A percentile compares a stretch with the other conserved stretches of the same genome.
Evolutionary conservation across 148 eudicot species (phyloP).

Genomic region (Amaranthus palmeri): DNA sequence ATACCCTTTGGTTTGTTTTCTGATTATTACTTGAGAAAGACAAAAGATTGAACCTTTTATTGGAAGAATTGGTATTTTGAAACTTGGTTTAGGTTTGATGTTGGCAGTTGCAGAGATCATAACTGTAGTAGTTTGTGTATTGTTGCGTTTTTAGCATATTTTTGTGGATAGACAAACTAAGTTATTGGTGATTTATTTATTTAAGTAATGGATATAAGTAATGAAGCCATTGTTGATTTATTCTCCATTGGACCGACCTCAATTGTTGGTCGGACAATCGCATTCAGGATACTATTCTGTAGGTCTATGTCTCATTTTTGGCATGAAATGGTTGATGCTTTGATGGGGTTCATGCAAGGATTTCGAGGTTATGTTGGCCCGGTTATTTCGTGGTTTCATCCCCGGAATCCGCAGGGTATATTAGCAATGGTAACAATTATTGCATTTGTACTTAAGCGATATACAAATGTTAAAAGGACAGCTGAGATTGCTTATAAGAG

Average conservation of each 20-base stretch:
- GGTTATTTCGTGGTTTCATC: slow-evolving; percentile 75
- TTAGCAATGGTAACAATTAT: slow-evolving; percentile 63
- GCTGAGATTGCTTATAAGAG: slow-evolving; percentile 86
- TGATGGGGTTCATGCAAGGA: slow-evolving; percentile 33
- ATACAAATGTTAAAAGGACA: slow-evolving; percentile 66
- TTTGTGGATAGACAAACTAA: neutral
- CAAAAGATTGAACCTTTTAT: too few species aligned
- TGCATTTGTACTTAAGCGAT: slow-evolving; percentile 73
- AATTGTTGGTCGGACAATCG: slow-evolving; percentile 74
- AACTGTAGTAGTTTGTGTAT: neutral
- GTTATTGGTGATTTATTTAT: slow-evolving; percentile 10
- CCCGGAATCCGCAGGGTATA: slow-evolving; percentile 85
- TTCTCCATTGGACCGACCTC: slow-evolving; percentile 80
- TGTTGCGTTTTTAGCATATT: slow-evolving; percentile 4
- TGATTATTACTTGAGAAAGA: too few species aligned
- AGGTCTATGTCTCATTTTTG: slow-evolving; percentile 69
- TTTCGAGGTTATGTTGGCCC: slow-evolving; percentile 44
- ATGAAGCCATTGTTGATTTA: slow-evolving; percentile 69
- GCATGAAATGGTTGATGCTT: slow-evolving; percentile 34
- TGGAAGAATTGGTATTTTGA: slow-evolving; percentile 1
- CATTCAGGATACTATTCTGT: slow-evolving; percentile 75
- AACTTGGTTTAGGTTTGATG: slow-evolving; percentile 2
- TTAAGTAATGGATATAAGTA: slow-evolving; percentile 67
- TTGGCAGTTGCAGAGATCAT: neutral
- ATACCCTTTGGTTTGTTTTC: neutral